Evolutionary conservation across 495 filamentous ascomycete species (phyloP), one percentile per base, ranked within the genome.

Genomic region (Massariosphaeria phaeospora): DNA sequence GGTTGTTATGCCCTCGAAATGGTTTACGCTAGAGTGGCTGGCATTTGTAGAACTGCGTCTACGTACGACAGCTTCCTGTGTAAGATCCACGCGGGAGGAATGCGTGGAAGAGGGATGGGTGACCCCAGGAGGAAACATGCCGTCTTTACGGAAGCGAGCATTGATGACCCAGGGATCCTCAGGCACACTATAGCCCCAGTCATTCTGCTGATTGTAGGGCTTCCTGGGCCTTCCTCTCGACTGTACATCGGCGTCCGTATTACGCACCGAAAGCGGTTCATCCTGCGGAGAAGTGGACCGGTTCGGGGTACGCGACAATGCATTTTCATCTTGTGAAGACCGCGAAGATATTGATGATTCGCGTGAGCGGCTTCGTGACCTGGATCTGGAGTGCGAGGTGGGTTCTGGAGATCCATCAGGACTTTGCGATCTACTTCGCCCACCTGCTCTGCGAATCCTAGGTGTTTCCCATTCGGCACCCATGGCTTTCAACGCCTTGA

Each of bases 121-220:
- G 0, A 78, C 74, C 17, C 79, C 77, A 42, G 73, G 74, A 34
- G 77, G 72, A 52, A 69, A 76, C 77, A 76, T 79, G 70, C 87
- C 85, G 48, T 87, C 79, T 61, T 91, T 93, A 42, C 77, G 69
- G 72, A 95, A 93, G 42, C 94, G 85, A 25, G 89, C 89, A 50
- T 87, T 83, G 60, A 98, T 95, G 40, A 94, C 85, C 93, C 93
- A 98, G 18, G 91, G 89, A 64, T 98, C 94, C 51, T 87, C 86
- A 0, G 93, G 91, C 26, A 96, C 77, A 48, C 80, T 84, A 66
- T 89, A 93, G 44, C 83, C 78, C 61, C 58, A 72, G 39, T 69
- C 70, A 61, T 68, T 70, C 60, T 41, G 58, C 15, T 54, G 59
- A 26, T 61, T 61, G 45, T 68, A 64, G 21, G 67, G 62, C 23